These are phyloP conservation scores for Penicillium egyptiacum DNA, from an alignment of 495 filamentous ascomycete genomes.

Conservation along the genomic window DNA sequence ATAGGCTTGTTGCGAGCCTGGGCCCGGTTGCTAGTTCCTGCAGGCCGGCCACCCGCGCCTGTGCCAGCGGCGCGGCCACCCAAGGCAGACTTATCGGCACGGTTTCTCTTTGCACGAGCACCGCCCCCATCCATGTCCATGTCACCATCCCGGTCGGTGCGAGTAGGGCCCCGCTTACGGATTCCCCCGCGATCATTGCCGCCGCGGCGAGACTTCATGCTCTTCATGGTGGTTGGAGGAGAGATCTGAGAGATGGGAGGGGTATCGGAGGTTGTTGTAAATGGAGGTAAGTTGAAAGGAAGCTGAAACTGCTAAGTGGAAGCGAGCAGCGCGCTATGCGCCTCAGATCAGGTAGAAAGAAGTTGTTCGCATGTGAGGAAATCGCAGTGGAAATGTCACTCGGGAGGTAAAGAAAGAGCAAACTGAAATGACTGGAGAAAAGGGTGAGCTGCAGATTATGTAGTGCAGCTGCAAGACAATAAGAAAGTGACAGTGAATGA, in stretches of 20 bases:
- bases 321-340: conserved; percentile 31
- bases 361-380: conserved; percentile 26
- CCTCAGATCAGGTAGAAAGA: conserved; percentile 24
- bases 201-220: conserved; percentile 36
- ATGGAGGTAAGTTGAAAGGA: conserved; percentile 3
- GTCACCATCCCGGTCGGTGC: conserved; percentile 78
- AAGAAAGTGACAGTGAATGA: conserved; percentile 5
- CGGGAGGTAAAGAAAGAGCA: conserved; percentile 5
- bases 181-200: conserved; percentile 62
- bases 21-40: conserved; percentile 22
- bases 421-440: conserved; percentile 3
- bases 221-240: conserved; percentile 33
- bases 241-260: conserved; percentile 10
- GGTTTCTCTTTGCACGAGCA: conserved; percentile 38
- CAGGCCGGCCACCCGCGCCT: conserved; percentile 5
- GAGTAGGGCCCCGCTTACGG: conserved; percentile 60
- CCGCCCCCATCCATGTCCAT: conserved; percentile 67
- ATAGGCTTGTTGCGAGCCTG: conserved; percentile 31
- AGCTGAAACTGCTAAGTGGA: conserved; percentile 11
- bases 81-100: conserved; percentile 27
- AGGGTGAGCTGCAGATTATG: not conserved
- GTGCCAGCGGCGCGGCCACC: conserved; percentile 7
- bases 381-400: conserved; percentile 4
- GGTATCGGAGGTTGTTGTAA: not conserved
- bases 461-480: conserved; percentile 3